A percentile compares a stretch with the other conserved stretches of the same genome.
Conservation (phyloP, 2,329 filamentous ascomycete species). For the Amesomyces nigricolor region DNA sequence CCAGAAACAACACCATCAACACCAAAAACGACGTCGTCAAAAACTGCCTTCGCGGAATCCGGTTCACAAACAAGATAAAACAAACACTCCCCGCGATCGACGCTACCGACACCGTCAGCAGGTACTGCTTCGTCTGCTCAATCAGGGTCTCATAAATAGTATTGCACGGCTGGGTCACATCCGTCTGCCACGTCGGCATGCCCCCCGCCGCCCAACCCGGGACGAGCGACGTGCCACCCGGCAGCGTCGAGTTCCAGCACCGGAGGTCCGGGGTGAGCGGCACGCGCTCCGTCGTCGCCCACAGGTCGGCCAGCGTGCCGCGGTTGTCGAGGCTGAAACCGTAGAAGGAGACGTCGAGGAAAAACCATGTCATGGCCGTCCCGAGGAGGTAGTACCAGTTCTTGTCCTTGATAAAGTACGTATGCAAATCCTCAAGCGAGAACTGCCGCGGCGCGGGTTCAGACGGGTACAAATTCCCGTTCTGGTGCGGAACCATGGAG, state of each 20-base stretch:
- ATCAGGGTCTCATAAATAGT: constrained; percentile 48
- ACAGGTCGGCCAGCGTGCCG: constrained; percentile 39
- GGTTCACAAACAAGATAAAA: constrained; percentile 44
- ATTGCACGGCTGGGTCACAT: constrained; percentile 43
- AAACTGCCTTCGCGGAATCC: constrained; percentile 44
- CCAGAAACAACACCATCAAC: constrained; percentile 42
- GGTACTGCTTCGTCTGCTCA: constrained; percentile 48
- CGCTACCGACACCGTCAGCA: constrained; percentile 46
- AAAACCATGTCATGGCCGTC: constrained; percentile 48
- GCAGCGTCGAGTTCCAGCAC: constrained; percentile 45
- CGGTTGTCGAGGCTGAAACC: constrained; percentile 47
- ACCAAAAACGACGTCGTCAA: constrained; percentile 45
- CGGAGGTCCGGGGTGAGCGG: constrained; percentile 35
- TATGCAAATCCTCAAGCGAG: constrained; percentile 42
- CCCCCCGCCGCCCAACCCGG: constrained; percentile 37
- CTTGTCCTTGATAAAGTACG: constrained; percentile 45
- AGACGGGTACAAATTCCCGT: constrained; percentile 21
- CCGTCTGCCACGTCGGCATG: constrained; percentile 46
- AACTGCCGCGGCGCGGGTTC: constrained; percentile 43
- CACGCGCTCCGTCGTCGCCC: constrained; percentile 34
- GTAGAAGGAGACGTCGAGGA: constrained; percentile 53
- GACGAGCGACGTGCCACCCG: constrained; percentile 40
- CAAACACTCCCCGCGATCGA: constrained; percentile 46
- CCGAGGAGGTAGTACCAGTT: constrained; percentile 43
- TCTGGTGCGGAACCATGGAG: constrained; percentile 30